Evolutionary conservation across 2,329 filamentous ascomycete species (phyloP), one percentile per base, ranked within the genome.

Genomic region (Xenoacremonium recifei): DNA sequence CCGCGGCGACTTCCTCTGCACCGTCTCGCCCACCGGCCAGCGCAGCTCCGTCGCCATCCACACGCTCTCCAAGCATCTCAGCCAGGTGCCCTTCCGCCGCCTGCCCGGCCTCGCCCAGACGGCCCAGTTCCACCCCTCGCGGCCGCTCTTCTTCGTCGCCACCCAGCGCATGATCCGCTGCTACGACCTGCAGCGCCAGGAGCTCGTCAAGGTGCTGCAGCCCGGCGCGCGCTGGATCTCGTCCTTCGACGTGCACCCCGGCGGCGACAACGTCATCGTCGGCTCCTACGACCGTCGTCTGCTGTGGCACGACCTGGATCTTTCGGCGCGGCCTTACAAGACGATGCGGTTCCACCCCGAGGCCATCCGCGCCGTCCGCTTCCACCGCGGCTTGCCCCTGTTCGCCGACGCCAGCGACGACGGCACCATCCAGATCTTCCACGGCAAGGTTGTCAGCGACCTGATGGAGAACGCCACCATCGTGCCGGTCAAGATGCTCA

Each of bases 401-500:
- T 97, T 99, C 60, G 93, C 91, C 1, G 92, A 97, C 63, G 90
- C 89, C 16, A 93, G 87, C 64, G 95, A 99, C 63, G 93, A 99
- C 64, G 93, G 93, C 20, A 89, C 85, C 16, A 71, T 97, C 52
- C 93, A 99, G 66, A 87, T 99, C 40, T 97, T 97, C 80, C 92
- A 97, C 64, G 92, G 90, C 42, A 95, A 92, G 68, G 92, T 97
- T 20, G 90, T 95, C 21, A 89, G 84, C 47, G 93, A 99, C 64
- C 75, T 96, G 63, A 89, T 99, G 80, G 90, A 95, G 72, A 96
- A 96, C 60, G 91, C 93, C 6, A 95, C 86, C 12, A 96, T 99
- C 59, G 93, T 97, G 38, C 93, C 93, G 7, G 77, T 99, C 49
- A 99, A 97, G 76, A 89, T 95, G 59, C 76, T 99, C 36, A 85